Evolutionary conservation across 1,139 yeast species (phyloP).

Genomic region (Suhomyces panamericanus): DNA sequence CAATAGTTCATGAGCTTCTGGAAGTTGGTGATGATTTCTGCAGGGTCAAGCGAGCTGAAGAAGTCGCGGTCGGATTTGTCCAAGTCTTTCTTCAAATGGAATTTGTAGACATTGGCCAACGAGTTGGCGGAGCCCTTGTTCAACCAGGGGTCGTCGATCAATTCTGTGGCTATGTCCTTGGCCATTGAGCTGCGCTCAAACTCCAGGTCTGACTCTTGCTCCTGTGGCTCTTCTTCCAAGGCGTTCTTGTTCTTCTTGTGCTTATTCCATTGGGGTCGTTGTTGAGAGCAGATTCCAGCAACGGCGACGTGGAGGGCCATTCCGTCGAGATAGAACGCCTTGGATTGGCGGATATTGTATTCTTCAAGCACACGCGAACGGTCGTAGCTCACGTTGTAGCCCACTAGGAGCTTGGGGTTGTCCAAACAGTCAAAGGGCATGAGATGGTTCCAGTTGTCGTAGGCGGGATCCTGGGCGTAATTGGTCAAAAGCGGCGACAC

Average conservation of each 20-base stretch:
- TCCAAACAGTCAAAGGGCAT: slow-evolving; percentile 65
- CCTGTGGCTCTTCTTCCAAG: slow-evolving; percentile 12
- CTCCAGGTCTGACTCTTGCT: slow-evolving; percentile 4
- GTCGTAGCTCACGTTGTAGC: slow-evolving; percentile 91
- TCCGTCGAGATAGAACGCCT: slow-evolving; percentile 83
- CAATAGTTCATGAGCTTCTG: slow-evolving; percentile 72
- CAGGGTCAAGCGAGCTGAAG: slow-evolving; percentile 58
- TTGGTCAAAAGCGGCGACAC: slow-evolving; percentile 76
- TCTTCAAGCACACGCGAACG: slow-evolving; percentile 85
- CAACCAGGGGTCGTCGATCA: slow-evolving; percentile 73
- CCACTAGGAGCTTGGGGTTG: slow-evolving; percentile 64
- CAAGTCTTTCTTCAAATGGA: slow-evolving; percentile 73
- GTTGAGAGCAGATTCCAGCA: slow-evolving; percentile 91
- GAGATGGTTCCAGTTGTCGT: slow-evolving; percentile 57
- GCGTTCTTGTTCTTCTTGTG: slow-evolving; percentile 45
- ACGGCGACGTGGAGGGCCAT: slow-evolving; percentile 92
- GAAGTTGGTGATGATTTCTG: slow-evolving; percentile 58
- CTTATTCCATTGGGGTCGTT: slow-evolving; percentile 76
- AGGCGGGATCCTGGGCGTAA: slow-evolving; percentile 32
- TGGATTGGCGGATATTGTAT: slow-evolving; percentile 63
- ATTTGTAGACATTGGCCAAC: slow-evolving; percentile 73
- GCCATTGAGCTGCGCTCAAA: slow-evolving; percentile 1
- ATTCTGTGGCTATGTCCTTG: slow-evolving; percentile 23
- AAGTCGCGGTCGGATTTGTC: slow-evolving; percentile 67
- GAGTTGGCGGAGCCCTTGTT: slow-evolving; percentile 76